These are phyloP conservation scores for Salvia splendens DNA, from an alignment of 257 asterid genomes.

Conservation along the genomic window DNA sequence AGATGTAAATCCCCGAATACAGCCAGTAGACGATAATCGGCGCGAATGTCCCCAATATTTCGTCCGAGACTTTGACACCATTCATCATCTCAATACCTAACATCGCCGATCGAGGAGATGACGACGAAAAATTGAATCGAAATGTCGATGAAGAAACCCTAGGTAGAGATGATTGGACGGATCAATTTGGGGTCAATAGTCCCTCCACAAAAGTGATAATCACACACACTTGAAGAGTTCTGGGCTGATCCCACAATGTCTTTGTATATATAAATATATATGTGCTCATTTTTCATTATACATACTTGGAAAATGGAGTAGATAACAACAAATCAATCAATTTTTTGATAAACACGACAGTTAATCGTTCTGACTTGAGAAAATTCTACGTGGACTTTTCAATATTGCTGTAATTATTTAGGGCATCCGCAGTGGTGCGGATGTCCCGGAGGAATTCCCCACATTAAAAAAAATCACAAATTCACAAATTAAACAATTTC, in stretches of 20 bases:
- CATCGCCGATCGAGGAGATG: slow-evolving; percentile 8
- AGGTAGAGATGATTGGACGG: slow-evolving; percentile 28
- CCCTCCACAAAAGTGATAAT: slow-evolving; percentile 30
- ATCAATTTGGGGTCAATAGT: slow-evolving; percentile 30
- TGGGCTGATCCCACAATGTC: background rate
- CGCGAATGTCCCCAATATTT: slow-evolving; percentile 68
- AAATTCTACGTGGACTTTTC: too few relatives aligned
- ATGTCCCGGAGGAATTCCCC: too few relatives aligned
- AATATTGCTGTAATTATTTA: too few relatives aligned
- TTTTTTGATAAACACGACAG: too few relatives aligned
- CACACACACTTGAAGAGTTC: slow-evolving; percentile 26
- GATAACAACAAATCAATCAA: too few relatives aligned
- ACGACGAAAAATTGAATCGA: slow-evolving; percentile 7
- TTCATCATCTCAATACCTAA: slow-evolving; percentile 40
- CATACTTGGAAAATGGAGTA: too few relatives aligned
- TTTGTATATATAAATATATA: background rate
- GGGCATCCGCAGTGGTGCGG: too few relatives aligned
- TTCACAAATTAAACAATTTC: too few relatives aligned
- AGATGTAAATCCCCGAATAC: slow-evolving; percentile 75
- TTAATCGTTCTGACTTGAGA: too few relatives aligned
- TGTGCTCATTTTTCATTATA: too few relatives aligned
- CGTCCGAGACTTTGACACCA: slow-evolving; percentile 59
- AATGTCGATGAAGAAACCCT: slow-evolving; percentile 32
- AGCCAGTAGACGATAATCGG: slow-evolving; percentile 83
- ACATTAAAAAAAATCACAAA: too few relatives aligned